phyloP scores from a whole-genome alignment of 345 rosid genomes.

The Dipteronia sinensis region DNA sequence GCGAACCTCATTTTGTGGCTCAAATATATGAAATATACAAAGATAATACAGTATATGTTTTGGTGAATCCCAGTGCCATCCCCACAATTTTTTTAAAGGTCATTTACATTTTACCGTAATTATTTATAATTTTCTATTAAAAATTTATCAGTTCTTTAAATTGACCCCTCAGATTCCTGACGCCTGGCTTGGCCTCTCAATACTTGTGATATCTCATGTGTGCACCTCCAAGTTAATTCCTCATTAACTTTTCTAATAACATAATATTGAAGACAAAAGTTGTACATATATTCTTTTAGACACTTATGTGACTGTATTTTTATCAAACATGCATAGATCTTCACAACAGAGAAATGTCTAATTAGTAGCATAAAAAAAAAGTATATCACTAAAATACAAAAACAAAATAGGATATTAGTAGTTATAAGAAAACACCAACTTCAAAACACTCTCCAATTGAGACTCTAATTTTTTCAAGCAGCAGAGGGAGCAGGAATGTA shows the following conservation, averaged over 20 bases:
- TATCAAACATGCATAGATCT: neutral
- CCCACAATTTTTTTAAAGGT: too few species aligned
- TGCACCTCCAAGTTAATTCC: neutral
- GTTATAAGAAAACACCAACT: slow-evolving; percentile 19
- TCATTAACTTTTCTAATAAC: neutral
- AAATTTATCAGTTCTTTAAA: too few species aligned
- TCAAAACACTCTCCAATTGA: neutral
- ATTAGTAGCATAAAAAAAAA: neutral
- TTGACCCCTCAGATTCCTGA: too few species aligned
- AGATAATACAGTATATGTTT: too few species aligned
- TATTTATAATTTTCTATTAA: too few species aligned
- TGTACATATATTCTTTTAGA: neutral
- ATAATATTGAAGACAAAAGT: neutral
- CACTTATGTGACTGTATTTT: neutral
- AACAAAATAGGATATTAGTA: neutral
- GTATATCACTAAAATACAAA: neutral
- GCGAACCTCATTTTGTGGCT: too few species aligned
- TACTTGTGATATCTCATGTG: neutral
- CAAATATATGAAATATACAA: too few species aligned
- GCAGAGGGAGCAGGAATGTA: slow-evolving; percentile 71
- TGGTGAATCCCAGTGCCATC: too few species aligned
- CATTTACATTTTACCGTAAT: too few species aligned
- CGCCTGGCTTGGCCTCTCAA: too few species aligned
- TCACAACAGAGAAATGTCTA: slow-evolving; percentile 2
- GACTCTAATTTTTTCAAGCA: slow-evolving; percentile 41